A percentile compares a stretch with the other conserved stretches of the same genome.
These are phyloP conservation scores for Ascochyta fabae DNA, from an alignment of 2,329 filamentous ascomycete species.

Conservation along the genomic window DNA sequence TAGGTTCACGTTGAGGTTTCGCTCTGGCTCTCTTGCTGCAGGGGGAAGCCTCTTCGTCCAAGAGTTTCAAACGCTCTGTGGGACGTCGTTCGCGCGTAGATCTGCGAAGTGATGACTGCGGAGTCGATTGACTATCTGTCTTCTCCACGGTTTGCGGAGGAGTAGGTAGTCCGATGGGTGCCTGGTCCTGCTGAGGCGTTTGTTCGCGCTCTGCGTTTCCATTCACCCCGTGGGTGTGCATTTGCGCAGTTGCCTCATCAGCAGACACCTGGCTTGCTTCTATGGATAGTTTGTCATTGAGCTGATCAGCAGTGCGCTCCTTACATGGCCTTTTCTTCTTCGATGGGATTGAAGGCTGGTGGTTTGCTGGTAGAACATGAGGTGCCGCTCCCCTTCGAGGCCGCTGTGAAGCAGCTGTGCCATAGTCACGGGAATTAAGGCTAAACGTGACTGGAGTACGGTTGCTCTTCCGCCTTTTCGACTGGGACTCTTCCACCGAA, in stretches of 20 bases:
- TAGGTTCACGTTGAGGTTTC: not conserved
- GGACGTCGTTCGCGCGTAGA: conserved; percentile 3
- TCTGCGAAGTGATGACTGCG: conserved; percentile 1
- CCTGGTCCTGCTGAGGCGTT: conserved; percentile 4
- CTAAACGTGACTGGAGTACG: not conserved
- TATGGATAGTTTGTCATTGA: too few relatives aligned
- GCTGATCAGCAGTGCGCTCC: not conserved
- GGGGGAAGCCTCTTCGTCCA: not conserved
- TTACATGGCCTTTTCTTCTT: not conserved
- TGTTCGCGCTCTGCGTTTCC: not conserved
- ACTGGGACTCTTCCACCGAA: too few relatives aligned
- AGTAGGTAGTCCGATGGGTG: not conserved
- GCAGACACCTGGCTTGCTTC: not conserved
- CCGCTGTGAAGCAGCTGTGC: conserved; percentile 10
- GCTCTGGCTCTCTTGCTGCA: not conserved
- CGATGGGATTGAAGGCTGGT: not conserved
- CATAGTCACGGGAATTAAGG: not conserved
- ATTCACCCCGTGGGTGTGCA: not conserved
- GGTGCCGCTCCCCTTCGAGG: not conserved
- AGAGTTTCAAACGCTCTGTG: not conserved
- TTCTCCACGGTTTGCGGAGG: conserved; percentile 4
- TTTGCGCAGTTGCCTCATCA: not conserved
- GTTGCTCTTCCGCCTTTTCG: too few relatives aligned
- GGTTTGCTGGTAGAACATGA: not conserved
- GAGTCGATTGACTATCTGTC: not conserved